Conservation (phyloP, 768 basidiomycete genomes). For the Lentinula sp. region DNA sequence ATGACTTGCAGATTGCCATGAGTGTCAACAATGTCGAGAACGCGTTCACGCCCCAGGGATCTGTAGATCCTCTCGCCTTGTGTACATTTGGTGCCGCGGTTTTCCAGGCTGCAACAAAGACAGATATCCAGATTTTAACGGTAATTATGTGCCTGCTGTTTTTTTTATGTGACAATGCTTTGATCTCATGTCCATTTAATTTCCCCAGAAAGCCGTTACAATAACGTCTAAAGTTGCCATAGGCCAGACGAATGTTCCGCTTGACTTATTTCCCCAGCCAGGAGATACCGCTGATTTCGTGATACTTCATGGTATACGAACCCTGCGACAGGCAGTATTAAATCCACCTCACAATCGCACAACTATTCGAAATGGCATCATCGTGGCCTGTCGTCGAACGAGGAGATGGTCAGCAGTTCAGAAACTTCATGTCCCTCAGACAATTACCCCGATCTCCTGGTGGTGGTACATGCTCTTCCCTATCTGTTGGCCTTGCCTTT, state of each 20-base stretch:
- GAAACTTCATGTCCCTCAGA: not conserved
- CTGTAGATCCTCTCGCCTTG: conserved; percentile 53
- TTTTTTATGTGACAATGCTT: not conserved
- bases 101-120: conserved; percentile 50
- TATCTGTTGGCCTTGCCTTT: not conserved
- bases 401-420: conserved; percentile 23
- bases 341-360: conserved; percentile 45
- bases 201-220: conserved; percentile 42
- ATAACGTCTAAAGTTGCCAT: conserved; percentile 46
- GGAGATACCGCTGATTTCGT: conserved; percentile 53
- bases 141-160: conserved; percentile 23
- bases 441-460: not conserved
- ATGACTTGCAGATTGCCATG: conserved; percentile 46
- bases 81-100: conserved; percentile 52
- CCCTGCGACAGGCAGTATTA: conserved; percentile 41
- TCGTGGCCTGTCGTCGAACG: conserved; percentile 34
- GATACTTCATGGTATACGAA: conserved; percentile 42
- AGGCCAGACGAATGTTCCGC: conserved; percentile 20
- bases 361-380: conserved; percentile 38
- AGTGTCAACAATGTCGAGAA: conserved; percentile 63
- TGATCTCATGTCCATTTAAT: conserved; percentile 2
- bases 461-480: conserved; percentile 4
- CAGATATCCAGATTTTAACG: conserved; percentile 38
- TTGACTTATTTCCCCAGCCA: conserved; percentile 27
- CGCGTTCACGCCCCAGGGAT: conserved; percentile 65